A percentile compares a stretch with the other conserved stretches of the same genome.
Conservation (phyloP, 2,329 filamentous ascomycete genomes). For the Sphaceloma murrayae region DNA sequence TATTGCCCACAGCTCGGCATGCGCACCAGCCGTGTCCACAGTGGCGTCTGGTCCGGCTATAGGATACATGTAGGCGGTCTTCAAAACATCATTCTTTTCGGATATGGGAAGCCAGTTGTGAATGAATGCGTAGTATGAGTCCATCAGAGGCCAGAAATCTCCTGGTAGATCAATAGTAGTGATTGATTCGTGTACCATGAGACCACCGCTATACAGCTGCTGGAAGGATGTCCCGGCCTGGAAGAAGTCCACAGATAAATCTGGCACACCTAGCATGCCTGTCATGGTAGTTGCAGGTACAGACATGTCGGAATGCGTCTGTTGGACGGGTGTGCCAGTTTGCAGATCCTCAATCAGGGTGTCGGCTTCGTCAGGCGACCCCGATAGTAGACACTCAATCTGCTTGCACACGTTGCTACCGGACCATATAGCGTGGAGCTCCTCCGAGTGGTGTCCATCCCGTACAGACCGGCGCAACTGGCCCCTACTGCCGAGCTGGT, state of each 20-base stretch:
- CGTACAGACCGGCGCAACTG: conserved; percentile 32
- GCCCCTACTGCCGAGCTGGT: conserved; percentile 6
- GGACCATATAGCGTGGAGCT: conserved; percentile 53
- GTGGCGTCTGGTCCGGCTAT: conserved; percentile 24
- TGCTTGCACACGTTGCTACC: conserved; percentile 53
- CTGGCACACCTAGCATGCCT: background rate
- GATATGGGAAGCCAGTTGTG: conserved; percentile 69
- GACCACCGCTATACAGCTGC: background rate
- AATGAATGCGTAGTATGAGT: conserved; percentile 65
- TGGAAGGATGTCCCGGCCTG: background rate
- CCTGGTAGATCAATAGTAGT: conserved; percentile 35
- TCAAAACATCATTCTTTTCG: conserved; percentile 55
- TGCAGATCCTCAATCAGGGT: background rate
- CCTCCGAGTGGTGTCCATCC: conserved; percentile 45
- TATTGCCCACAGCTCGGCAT: conserved; percentile 39
- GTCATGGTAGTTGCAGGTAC: background rate
- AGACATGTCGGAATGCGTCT: background rate
- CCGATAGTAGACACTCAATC: conserved; percentile 53
- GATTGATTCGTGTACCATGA: background rate
- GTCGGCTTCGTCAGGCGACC: conserved; percentile 21
- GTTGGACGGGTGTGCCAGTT: background rate
- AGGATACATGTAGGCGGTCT: conserved; percentile 47
- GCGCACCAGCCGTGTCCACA: conserved; percentile 30
- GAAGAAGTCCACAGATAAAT: background rate
- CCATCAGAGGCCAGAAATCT: conserved; percentile 53